phyloP scores from a whole-genome alignment of 805 yeast species.

The Wickerhamiella parazyma region DNA sequence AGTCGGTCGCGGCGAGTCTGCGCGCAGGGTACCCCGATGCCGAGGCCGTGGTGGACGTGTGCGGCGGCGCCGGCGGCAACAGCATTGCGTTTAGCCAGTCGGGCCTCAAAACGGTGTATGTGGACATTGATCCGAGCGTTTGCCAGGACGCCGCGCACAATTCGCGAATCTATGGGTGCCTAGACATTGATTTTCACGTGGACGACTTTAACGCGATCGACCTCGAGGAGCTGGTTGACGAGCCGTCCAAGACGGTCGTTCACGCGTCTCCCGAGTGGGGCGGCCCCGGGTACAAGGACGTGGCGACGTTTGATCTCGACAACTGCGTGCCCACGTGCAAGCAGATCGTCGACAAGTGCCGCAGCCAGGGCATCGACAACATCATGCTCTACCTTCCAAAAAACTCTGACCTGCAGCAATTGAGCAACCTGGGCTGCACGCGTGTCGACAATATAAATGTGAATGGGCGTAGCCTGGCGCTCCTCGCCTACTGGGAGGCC shows the following conservation, averaged over 20 bases:
- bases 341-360: slow-evolving; percentile 10
- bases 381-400: slow-evolving; percentile 16
- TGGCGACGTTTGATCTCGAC: slow-evolving; percentile 15
- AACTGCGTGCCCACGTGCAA: slow-evolving; percentile 14
- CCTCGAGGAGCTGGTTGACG: slow-evolving; percentile 4
- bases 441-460: slow-evolving; percentile 13
- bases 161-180: slow-evolving; percentile 46
- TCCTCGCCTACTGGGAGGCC: not conserved
- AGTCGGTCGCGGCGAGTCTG: slow-evolving; percentile 20
- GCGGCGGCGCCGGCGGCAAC: slow-evolving; percentile 86
- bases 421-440: slow-evolving; percentile 13
- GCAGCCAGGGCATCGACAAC: slow-evolving; percentile 6
- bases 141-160: slow-evolving; percentile 33
- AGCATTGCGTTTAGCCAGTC: slow-evolving; percentile 51
- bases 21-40: slow-evolving; percentile 12
- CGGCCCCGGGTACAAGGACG: slow-evolving; percentile 16
- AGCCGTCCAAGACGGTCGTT: slow-evolving; percentile 12
- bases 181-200: slow-evolving; percentile 33
- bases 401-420: slow-evolving; percentile 14
- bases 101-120: slow-evolving; percentile 24
- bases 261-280: slow-evolving; percentile 23
- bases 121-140: slow-evolving; percentile 20
- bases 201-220: slow-evolving; percentile 37
- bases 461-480: not conserved
- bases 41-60: slow-evolving; percentile 41